These are phyloP conservation scores for Aspergillus ostianus DNA, from an alignment of 495 filamentous ascomycete species.

Conservation along the genomic window DNA sequence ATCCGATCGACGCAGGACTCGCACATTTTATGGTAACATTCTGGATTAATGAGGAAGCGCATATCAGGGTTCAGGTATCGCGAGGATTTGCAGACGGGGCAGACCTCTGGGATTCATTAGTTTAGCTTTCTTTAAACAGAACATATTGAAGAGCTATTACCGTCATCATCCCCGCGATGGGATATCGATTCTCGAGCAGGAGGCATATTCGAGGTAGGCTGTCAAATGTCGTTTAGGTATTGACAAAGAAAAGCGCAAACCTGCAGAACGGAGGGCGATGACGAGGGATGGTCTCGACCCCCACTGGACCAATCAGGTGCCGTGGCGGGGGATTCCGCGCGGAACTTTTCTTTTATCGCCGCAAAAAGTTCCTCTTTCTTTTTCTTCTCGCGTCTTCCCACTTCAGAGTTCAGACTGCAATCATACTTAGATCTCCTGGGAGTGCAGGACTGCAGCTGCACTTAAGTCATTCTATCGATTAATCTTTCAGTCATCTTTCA, in stretches of 20 bases:
- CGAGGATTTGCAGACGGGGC: conserved; percentile 93
- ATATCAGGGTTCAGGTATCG: conserved; percentile 93
- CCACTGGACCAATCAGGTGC: conserved; percentile 27
- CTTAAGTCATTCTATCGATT: not conserved
- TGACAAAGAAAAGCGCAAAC: conserved; percentile 12
- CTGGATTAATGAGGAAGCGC: conserved; percentile 90
- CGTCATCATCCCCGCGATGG: conserved; percentile 50
- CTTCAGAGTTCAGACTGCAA: conserved; percentile 8
- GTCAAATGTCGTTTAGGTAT: conserved; percentile 6
- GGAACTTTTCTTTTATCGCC: conserved; percentile 25
- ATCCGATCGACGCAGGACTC: conserved; percentile 90
- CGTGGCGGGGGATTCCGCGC: conserved; percentile 19
- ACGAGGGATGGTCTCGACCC: not conserved
- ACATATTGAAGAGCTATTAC: conserved; percentile 27
- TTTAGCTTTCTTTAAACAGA: conserved; percentile 8
- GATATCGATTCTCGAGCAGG: conserved; percentile 30
- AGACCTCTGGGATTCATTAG: conserved; percentile 64
- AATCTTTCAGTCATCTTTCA: not conserved
- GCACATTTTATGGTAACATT: conserved; percentile 99
- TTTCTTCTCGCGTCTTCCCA: conserved; percentile 8
- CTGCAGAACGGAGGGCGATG: not conserved
- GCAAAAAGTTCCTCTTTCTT: conserved; percentile 10
- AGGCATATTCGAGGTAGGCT: conserved; percentile 24
- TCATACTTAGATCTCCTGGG: not conserved
- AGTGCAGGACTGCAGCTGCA: not conserved